These are phyloP conservation scores for Pilaira anomala DNA, from an alignment of 192 early-diverging fungal species.

Conservation along the genomic window DNA sequence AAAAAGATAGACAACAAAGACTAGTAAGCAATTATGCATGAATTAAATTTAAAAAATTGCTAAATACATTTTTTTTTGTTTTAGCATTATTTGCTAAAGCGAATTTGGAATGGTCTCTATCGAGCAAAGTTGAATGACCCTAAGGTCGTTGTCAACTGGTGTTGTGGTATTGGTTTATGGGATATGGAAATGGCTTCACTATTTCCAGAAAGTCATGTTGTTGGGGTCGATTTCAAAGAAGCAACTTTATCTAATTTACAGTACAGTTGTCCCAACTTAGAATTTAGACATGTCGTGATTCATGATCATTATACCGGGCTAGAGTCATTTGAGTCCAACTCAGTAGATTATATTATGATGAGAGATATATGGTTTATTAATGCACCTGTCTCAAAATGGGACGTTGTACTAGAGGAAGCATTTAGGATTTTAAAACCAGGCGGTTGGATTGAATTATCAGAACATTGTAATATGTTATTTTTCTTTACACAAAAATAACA, in stretches of 20 bases:
- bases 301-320: constrained; percentile 14
- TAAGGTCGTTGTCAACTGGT: constrained; percentile 22
- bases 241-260: not conserved
- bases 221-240: constrained; percentile 13
- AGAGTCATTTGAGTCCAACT: not conserved
- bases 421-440: constrained; percentile 29
- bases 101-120: constrained; percentile 13
- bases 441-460: constrained; percentile 28
- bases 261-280: not conserved
- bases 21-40: not conserved
- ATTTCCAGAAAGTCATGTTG: constrained; percentile 21
- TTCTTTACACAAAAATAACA: too few species aligned
- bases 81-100: constrained; percentile 35
- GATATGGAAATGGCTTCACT: constrained; percentile 28
- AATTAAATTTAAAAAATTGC: not conserved
- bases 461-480: constrained; percentile 8
- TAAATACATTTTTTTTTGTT: not conserved
- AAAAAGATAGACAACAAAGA: constrained; percentile 15
- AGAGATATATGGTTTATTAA: constrained; percentile 21
- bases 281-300: constrained; percentile 2
- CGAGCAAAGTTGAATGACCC: constrained; percentile 17
- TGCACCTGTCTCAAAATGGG: constrained; percentile 17
- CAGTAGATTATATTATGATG: constrained; percentile 20
- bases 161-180: constrained; percentile 33
- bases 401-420: constrained; percentile 16